Conservation (phyloP, 306 rosid species). For the Ormosia emarginata region DNA sequence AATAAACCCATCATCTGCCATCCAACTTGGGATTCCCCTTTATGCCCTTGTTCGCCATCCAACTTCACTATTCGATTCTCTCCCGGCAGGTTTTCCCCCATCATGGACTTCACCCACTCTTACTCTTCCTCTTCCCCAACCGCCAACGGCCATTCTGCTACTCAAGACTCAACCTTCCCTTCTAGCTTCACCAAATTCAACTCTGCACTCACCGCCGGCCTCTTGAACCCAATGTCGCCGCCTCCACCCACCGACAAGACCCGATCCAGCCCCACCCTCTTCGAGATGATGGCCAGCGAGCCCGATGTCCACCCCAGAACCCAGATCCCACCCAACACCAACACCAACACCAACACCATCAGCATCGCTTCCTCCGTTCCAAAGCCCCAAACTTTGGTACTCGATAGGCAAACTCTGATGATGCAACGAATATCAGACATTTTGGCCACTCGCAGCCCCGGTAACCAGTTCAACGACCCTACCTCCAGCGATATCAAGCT, state of each 20-base stretch:
- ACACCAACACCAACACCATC: too few species aligned
- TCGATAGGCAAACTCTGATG: slow-evolving; percentile 50
- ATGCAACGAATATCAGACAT: slow-evolving; percentile 77
- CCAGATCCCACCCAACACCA: slow-evolving; percentile 50
- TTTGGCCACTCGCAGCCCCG: slow-evolving; percentile 66
- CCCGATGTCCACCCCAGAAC: slow-evolving; percentile 62
- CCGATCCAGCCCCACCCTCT: slow-evolving; percentile 89
- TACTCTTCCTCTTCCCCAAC: not conserved
- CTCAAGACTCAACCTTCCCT: slow-evolving; percentile 53
- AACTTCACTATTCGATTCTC: slow-evolving; percentile 55
- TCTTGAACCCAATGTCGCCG: slow-evolving; percentile 89
- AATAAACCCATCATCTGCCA: too few species aligned
- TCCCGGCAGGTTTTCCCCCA: slow-evolving; percentile 67
- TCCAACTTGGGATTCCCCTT: not conserved
- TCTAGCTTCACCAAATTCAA: slow-evolving; percentile 78
- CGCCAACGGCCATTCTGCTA: slow-evolving; percentile 35
- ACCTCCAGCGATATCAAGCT: slow-evolving; percentile 70
- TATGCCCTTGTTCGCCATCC: slow-evolving; percentile 22
- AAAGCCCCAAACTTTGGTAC: slow-evolving; percentile 39
- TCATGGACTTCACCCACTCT: slow-evolving; percentile 64
- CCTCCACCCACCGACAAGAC: slow-evolving; percentile 20
- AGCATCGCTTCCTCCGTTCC: slow-evolving; percentile 16
- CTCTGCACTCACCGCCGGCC: slow-evolving; percentile 86
- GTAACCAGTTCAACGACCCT: slow-evolving; percentile 79
- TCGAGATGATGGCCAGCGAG: slow-evolving; percentile 91